Evolutionary conservation across 2,329 filamentous ascomycete genomes (phyloP).

Genomic region (Fusarium buxicola): DNA sequence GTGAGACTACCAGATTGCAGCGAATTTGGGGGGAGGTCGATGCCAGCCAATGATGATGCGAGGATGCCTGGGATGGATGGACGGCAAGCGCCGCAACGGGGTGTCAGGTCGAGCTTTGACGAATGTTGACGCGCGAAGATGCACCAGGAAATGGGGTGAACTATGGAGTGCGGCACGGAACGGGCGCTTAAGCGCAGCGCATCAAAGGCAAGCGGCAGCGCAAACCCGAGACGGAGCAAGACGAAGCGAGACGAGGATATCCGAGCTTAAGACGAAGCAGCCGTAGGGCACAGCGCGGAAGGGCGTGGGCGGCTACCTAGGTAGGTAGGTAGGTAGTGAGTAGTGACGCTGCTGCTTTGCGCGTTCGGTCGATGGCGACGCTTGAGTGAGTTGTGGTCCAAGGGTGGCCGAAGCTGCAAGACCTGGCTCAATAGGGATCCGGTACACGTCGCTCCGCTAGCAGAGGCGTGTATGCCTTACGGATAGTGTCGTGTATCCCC

Average conservation of each 20-base stretch:
- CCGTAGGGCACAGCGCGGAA: constrained; percentile 15
- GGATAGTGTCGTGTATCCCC: neutral
- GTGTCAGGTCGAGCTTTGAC: constrained; percentile 25
- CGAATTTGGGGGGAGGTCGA: constrained; percentile 21
- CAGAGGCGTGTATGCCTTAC: neutral
- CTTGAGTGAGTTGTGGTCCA: constrained; percentile 30
- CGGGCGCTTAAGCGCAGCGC: constrained; percentile 36
- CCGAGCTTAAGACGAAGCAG: constrained; percentile 26
- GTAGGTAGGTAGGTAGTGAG: too few relatives aligned
- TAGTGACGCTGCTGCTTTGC: constrained; percentile 18
- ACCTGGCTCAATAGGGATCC: neutral
- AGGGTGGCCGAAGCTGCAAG: constrained; percentile 36
- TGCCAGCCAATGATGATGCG: constrained; percentile 33
- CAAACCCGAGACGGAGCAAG: neutral
- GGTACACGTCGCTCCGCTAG: constrained; percentile 33
- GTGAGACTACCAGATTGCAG: constrained; percentile 36
- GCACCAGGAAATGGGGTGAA: constrained; percentile 26
- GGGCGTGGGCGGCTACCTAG: constrained; percentile 27
- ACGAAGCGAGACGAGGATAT: constrained; percentile 23
- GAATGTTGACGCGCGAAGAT: constrained; percentile 27
- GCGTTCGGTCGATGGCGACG: constrained; percentile 22
- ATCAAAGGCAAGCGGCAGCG: constrained; percentile 15
- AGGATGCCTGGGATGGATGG: constrained; percentile 20
- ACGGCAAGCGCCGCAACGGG: constrained; percentile 42
- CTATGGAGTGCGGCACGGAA: constrained; percentile 40